Evolutionary conservation across 2,329 filamentous ascomycete species (phyloP), one percentile per base, ranked within the genome.

Genomic region (Calonectria pseudoturangicola): DNA sequence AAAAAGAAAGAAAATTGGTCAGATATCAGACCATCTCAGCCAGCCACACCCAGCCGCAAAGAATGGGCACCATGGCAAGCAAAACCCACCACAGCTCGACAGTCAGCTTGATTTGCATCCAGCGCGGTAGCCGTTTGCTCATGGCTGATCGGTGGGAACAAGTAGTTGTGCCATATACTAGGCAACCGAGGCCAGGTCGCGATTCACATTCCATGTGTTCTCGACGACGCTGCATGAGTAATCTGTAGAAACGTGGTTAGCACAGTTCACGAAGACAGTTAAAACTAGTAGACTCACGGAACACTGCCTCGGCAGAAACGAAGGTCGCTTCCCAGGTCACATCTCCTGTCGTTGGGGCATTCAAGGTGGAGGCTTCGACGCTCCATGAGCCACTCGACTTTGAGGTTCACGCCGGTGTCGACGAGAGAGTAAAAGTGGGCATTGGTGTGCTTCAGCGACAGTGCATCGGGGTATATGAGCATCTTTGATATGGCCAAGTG

Each of bases 331-430:
- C 89, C 86, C 36, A 92, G 79, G 73, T 92, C 90, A 73, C 90
- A 92, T 15, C 86, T 83, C 67, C 83, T 83, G 74, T 90, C 85
- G 68, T 90, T 91, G 5, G 92, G 93, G 76, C 92, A 93, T 75
- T 93, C 90, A 10, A 94, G 87, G 71, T 93, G 91, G 43, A 92
- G 85, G 56, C 85, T 88, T 21, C 91, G 88, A 15, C 93, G 88
- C 76, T 93, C 88, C 71, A 94, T 86, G 5, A 94, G 86, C 93
- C 93, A 95, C 70, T 90, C 88, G 15, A 94, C 88, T 80, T 94
- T 94, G 54, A 94, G 85, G 33, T 86, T 82, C 36, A 94, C 85
- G 43, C 91, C 92, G 0, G 93, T 94, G 81, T 92, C 88, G 73
- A 94, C 91, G 2, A 93, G 83, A 60, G 82, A 78, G 83, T 92